A percentile compares a stretch with the other conserved stretches of the same genome.
Conservation (phyloP, 805 yeast species). For the Ogataea glucozyma region DNA sequence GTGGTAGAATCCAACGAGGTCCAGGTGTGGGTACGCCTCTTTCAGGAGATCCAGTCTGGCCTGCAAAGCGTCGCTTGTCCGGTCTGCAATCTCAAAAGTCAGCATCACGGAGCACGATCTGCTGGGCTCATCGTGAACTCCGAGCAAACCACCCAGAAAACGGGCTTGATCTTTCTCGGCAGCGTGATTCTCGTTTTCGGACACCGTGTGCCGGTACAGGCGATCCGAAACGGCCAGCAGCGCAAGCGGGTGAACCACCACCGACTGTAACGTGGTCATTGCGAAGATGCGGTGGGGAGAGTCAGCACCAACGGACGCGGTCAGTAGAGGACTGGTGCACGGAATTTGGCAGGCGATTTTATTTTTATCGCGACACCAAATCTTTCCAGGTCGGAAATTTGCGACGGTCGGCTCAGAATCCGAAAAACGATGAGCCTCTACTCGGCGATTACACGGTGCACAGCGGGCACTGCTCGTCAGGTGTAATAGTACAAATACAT, state of each 20-base stretch:
- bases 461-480: too few relatives aligned
- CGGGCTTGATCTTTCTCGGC: neutral
- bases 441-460: too few relatives aligned
- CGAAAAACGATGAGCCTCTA: too few relatives aligned
- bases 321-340: too few relatives aligned
- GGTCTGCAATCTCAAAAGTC: constrained; percentile 17
- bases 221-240: constrained; percentile 19
- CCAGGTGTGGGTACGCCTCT: constrained; percentile 28
- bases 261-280: neutral
- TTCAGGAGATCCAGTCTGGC: constrained; percentile 18
- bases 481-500: too few relatives aligned
- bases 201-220: constrained; percentile 6
- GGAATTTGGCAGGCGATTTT: too few relatives aligned
- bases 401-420: too few relatives aligned
- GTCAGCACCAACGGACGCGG: too few relatives aligned
- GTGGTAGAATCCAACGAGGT: constrained; percentile 28
- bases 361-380: too few relatives aligned
- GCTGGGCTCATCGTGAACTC: constrained; percentile 10
- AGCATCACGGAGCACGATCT: constrained; percentile 12
- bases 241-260: constrained; percentile 18
- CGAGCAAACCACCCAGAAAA: constrained; percentile 19
- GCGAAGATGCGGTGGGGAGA: too few relatives aligned
- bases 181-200: neutral
- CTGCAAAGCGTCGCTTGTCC: constrained; percentile 5
- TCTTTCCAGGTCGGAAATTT: too few relatives aligned